Evolutionary conservation across 2,329 filamentous ascomycete species (phyloP).

Genomic region (Daldinia eschscholtzii): DNA sequence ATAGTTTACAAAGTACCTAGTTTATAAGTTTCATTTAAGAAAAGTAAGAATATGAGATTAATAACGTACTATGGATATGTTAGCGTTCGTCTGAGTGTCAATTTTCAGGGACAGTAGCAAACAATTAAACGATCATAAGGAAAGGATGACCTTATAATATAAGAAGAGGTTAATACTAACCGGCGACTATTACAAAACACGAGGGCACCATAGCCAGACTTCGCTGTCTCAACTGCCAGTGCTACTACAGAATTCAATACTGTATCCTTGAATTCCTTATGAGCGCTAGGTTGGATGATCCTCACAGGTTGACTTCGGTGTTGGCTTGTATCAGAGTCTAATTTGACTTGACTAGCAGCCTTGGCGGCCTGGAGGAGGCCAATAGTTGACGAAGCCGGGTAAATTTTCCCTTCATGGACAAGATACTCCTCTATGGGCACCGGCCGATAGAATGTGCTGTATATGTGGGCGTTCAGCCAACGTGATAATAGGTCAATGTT

Average conservation of each 20-base stretch:
- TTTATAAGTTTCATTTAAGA: background rate
- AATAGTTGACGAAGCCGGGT: slow-evolving; percentile 70
- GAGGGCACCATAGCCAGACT: slow-evolving; percentile 76
- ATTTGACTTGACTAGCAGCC: slow-evolving; percentile 65
- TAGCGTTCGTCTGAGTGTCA: slow-evolving; percentile 13
- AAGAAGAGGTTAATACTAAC: slow-evolving; percentile 13
- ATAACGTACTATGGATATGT: slow-evolving; percentile 34
- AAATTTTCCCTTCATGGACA: slow-evolving; percentile 77
- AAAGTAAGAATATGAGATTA: background rate
- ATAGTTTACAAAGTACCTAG: background rate
- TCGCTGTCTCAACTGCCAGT: slow-evolving; percentile 75
- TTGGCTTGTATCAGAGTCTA: slow-evolving; percentile 52
- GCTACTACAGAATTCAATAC: slow-evolving; percentile 78
- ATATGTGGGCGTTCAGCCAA: slow-evolving; percentile 79
- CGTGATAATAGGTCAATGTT: slow-evolving; percentile 76
- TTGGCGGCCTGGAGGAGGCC: slow-evolving; percentile 62
- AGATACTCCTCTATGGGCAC: slow-evolving; percentile 82
- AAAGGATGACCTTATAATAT: background rate
- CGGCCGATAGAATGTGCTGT: slow-evolving; percentile 78
- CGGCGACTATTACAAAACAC: slow-evolving; percentile 79
- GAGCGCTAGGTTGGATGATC: slow-evolving; percentile 66
- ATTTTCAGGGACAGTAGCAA: background rate
- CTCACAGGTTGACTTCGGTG: slow-evolving; percentile 58
- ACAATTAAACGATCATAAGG: background rate
- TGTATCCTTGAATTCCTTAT: slow-evolving; percentile 73